These are phyloP conservation scores for Gamsiella multidivaricata DNA, from an alignment of 192 early-diverging fungal genomes.

Conservation along the genomic window DNA sequence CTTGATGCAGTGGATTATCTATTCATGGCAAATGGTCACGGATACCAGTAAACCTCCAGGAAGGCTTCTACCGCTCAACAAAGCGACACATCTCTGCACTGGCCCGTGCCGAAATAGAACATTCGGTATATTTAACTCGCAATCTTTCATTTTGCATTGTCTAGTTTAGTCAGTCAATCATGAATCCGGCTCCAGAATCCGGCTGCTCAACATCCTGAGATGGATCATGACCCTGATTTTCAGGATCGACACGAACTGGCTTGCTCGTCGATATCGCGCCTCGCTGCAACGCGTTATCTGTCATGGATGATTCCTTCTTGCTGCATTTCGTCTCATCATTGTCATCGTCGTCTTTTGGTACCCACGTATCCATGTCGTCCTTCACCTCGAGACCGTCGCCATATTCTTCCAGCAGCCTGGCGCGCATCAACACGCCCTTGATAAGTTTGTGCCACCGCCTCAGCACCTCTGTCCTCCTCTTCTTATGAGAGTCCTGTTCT, in stretches of 20 bases:
- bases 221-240: neutral
- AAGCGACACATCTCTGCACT: too few relatives aligned
- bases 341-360: slow-evolving; percentile 23
- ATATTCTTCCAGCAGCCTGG: slow-evolving; percentile 69
- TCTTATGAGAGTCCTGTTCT: slow-evolving; percentile 47
- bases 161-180: slow-evolving; percentile 19
- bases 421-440: slow-evolving; percentile 58
- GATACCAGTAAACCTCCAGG: too few relatives aligned
- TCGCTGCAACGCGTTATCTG: too few relatives aligned
- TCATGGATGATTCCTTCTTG: neutral
- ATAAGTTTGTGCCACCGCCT: slow-evolving; percentile 69
- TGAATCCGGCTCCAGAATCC: slow-evolving; percentile 35
- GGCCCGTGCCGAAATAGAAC: too few relatives aligned
- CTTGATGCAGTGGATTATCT: too few relatives aligned
- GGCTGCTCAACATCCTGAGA: slow-evolving; percentile 1
- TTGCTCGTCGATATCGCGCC: too few relatives aligned
- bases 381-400: slow-evolving; percentile 36
- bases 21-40: too few relatives aligned
- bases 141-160: neutral
- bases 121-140: too few relatives aligned
- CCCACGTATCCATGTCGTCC: slow-evolving; percentile 14
- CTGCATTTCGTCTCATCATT: neutral
- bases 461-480: slow-evolving; percentile 57
- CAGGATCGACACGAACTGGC: too few relatives aligned
- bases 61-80: too few relatives aligned